phyloP scores from a whole-genome alignment of 805 yeast genomes.

The Ogataea pilisensis region DNA sequence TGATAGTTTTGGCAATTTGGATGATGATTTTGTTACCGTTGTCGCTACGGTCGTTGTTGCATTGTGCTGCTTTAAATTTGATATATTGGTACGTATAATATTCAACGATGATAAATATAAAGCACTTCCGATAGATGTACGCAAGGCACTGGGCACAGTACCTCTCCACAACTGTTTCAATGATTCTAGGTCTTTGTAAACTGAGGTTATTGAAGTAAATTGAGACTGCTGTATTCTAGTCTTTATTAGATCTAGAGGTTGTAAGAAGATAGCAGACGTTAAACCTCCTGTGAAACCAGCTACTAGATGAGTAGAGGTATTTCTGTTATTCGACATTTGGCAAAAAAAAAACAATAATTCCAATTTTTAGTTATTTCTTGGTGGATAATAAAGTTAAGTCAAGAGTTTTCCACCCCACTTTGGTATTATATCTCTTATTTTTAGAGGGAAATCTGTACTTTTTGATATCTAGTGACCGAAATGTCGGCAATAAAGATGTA shows the following conservation, averaged over 20 bases:
- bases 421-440: no score
- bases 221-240: constrained; percentile 74
- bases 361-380: no score
- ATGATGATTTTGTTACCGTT: constrained; percentile 21
- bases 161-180: constrained; percentile 81
- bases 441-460: no score
- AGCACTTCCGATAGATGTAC: constrained; percentile 91
- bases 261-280: constrained; percentile 72
- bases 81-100: constrained; percentile 48
- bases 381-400: no score
- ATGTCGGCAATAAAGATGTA: no score
- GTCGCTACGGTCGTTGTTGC: constrained; percentile 4
- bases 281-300: constrained; percentile 88
- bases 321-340: constrained; percentile 11
- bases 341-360: background rate
- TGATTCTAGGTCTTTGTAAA: constrained; percentile 38
- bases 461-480: no score
- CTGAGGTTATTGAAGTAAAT: constrained; percentile 28
- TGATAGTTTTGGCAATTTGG: constrained; percentile 66
- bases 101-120: constrained; percentile 75
- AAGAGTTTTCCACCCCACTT: no score
- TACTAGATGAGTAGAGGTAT: constrained; percentile 48
- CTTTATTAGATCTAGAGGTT: constrained; percentile 85
- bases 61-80: constrained; percentile 27
- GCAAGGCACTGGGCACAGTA: constrained; percentile 80